Percentiles rank a stretch among this genome's conserved stretches.
These are phyloP conservation scores for Jimgerdemannia flammicorona DNA, from an alignment of 192 early-diverging fungal genomes.

Conservation along the genomic window DNA sequence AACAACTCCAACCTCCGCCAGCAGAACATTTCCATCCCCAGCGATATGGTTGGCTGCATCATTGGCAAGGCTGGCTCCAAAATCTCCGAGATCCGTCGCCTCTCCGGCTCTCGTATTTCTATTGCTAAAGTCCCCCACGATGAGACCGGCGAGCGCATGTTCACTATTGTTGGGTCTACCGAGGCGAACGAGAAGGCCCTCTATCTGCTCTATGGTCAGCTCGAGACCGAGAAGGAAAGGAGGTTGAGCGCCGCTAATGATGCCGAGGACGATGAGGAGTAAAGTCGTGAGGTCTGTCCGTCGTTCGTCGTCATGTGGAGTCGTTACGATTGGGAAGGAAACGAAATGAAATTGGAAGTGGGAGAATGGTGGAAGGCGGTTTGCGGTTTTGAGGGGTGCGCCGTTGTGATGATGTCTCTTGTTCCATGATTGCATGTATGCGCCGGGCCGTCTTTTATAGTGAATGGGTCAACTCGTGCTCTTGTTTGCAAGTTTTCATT, in stretches of 20 bases:
- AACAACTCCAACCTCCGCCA: slow-evolving; percentile 60
- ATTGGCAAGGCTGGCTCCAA: slow-evolving; percentile 91
- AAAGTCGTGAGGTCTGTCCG: slow-evolving; percentile 3
- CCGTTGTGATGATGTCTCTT: neutral
- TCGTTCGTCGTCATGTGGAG: neutral
- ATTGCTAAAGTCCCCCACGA: slow-evolving; percentile 82
- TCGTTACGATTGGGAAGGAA: slow-evolving; percentile 1
- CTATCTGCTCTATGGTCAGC: slow-evolving; percentile 82
- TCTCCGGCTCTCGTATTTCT: slow-evolving; percentile 82
- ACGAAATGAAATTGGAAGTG: slow-evolving; percentile 1
- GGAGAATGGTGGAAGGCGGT: neutral
- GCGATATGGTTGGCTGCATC: slow-evolving; percentile 96
- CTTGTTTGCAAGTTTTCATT: neutral
- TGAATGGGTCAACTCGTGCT: neutral
- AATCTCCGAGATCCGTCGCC: slow-evolving; percentile 76
- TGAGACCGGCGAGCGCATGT: slow-evolving; percentile 80
- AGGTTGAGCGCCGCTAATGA: slow-evolving; percentile 50
- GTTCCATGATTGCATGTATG: neutral
- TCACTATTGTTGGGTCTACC: slow-evolving; percentile 86
- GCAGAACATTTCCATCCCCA: slow-evolving; percentile 88
- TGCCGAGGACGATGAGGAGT: slow-evolving; percentile 35
- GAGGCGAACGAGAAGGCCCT: slow-evolving; percentile 90
- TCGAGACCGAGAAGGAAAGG: slow-evolving; percentile 86
- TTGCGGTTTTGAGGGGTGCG: neutral
- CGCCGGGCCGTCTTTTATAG: too few relatives aligned